Conservation (phyloP, 805 yeast genomes). For the Candida loeiensis region DNA sequence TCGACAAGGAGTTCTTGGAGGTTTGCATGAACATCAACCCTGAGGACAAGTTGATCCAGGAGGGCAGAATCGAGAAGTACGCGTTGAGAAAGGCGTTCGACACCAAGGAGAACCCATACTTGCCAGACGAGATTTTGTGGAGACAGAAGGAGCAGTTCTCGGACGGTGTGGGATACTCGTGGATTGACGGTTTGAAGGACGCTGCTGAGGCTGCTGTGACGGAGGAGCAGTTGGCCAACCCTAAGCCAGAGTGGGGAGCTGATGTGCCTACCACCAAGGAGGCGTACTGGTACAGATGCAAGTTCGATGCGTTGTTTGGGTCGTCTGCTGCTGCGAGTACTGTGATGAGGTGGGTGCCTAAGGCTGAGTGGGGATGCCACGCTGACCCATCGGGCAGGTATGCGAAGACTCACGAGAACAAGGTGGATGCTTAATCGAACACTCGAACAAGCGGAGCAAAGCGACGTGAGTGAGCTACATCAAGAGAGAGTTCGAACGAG, state of each 20-base stretch:
- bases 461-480: background rate
- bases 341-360: conserved; percentile 99
- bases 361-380: conserved; percentile 99
- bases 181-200: conserved; percentile 98
- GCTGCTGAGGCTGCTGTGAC: conserved; percentile 81
- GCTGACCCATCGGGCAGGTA: conserved; percentile 98
- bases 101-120: conserved; percentile 83
- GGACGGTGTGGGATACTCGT: conserved; percentile 98
- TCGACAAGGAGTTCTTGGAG: conserved; percentile 89
- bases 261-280: conserved; percentile 97
- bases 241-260: conserved; percentile 93
- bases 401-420: conserved; percentile 79
- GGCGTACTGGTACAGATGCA: conserved; percentile 98
- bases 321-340: conserved; percentile 90
- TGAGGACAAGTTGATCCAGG: conserved; percentile 78
- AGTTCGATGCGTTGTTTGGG: conserved; percentile 86
- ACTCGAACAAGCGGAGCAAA: background rate
- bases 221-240: conserved; percentile 87
- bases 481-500: too few species aligned
- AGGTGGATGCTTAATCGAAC: conserved; percentile 25
- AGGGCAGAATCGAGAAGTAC: conserved; percentile 90
- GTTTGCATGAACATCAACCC: conserved; percentile 95
- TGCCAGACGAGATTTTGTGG: conserved; percentile 96
- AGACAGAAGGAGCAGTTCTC: conserved; percentile 99
- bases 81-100: conserved; percentile 96